phyloP scores from a whole-genome alignment of 345 rosid species.

The Linum trigynum region DNA sequence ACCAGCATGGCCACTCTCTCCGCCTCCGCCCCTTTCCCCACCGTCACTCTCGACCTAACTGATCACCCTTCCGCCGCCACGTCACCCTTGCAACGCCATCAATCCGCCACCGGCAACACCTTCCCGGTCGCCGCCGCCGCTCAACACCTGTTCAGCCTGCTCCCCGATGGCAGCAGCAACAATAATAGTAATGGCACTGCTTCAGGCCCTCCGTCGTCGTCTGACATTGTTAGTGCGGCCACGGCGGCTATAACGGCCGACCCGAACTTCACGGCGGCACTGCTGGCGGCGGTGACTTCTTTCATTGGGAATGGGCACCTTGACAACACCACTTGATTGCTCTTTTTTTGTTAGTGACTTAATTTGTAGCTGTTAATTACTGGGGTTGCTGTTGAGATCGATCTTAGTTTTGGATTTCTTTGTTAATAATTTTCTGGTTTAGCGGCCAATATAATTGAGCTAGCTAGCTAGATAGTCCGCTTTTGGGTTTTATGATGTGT shows the following conservation, averaged over 20 bases:
- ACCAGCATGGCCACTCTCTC: conserved; percentile 7
- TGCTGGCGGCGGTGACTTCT: conserved; percentile 13
- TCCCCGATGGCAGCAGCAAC: neutral
- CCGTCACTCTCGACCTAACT: conserved; percentile 80
- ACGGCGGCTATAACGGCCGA: conserved; percentile 1
- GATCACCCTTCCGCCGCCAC: conserved; percentile 37
- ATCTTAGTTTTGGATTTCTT: too few species aligned
- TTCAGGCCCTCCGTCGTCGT: neutral
- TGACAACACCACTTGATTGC: neutral
- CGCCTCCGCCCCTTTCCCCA: conserved; percentile 33
- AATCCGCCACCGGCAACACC: neutral
- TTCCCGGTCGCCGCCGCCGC: neutral
- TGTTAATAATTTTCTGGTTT: too few species aligned
- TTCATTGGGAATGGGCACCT: conserved; percentile 5
- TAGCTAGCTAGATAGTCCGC: too few species aligned
- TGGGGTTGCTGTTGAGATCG: too few species aligned
- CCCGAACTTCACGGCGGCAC: conserved; percentile 13
- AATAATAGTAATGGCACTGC: neutral
- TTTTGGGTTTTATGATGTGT: too few species aligned
- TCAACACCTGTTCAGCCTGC: neutral
- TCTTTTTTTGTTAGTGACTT: too few species aligned
- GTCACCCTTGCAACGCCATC: conserved; percentile 17
- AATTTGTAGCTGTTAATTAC: too few species aligned
- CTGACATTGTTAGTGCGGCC: neutral
- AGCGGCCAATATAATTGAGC: too few species aligned